phyloP scores from a whole-genome alignment of 306 rosid genomes.

The Trichosanthes cucumerina region DNA sequence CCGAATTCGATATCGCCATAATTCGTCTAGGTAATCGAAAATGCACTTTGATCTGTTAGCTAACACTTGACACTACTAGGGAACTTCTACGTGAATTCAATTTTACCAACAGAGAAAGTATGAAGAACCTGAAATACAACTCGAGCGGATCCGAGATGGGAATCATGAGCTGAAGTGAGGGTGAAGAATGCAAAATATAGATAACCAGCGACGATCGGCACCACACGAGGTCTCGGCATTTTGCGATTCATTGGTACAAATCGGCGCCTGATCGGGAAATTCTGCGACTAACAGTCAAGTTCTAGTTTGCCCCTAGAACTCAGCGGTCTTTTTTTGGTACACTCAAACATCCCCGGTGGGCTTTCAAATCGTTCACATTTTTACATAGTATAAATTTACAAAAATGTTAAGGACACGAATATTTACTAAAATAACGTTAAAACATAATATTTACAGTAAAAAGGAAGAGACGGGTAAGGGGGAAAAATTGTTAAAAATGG shows the following conservation, averaged over 20 bases:
- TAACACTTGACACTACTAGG: background rate
- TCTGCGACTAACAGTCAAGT: background rate
- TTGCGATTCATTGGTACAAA: background rate
- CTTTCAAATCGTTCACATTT: too few relatives aligned
- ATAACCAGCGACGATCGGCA: background rate
- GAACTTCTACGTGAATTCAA: background rate
- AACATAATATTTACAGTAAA: too few relatives aligned
- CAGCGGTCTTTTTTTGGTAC: background rate
- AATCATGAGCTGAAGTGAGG: background rate
- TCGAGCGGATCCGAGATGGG: conserved; percentile 18
- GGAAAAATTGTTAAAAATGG: too few relatives aligned
- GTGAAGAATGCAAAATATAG: background rate
- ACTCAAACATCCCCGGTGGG: background rate
- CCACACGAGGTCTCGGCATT: background rate
- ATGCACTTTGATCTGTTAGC: background rate
- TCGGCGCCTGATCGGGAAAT: background rate
- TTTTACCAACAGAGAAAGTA: background rate
- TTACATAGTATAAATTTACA: too few relatives aligned
- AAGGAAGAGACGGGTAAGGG: too few relatives aligned
- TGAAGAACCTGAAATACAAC: conserved; percentile 17
- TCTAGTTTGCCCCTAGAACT: background rate
- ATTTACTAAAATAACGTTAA: too few relatives aligned
- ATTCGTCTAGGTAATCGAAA: conserved; percentile 42
- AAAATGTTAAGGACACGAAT: too few relatives aligned
- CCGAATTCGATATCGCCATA: conserved; percentile 95